Percentiles rank a stretch among this genome's conserved stretches.
Evolutionary conservation across 352 stramenopile species (phyloP).

Genomic region (Detonula confervacea): DNA sequence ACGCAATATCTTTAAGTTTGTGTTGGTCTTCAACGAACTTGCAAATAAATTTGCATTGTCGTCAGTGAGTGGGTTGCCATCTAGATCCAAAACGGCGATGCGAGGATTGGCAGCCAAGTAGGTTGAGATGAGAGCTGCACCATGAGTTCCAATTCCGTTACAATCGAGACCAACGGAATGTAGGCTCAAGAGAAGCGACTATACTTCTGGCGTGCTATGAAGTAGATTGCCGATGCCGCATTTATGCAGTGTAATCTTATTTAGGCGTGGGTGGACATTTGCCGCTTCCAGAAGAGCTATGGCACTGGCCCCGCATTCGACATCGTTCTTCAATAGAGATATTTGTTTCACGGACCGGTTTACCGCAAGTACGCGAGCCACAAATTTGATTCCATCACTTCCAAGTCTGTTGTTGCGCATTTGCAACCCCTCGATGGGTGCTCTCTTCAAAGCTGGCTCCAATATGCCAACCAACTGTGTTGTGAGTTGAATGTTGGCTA

Average conservation of each 20-base stretch:
- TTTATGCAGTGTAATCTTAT: background rate
- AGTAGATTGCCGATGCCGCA: background rate
- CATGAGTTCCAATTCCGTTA: conserved; percentile 14
- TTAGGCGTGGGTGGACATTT: background rate
- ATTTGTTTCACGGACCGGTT: background rate
- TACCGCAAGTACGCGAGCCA: background rate
- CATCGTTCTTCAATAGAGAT: background rate
- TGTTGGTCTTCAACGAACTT: conserved; percentile 2
- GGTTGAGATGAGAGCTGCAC: background rate
- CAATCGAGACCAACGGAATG: background rate
- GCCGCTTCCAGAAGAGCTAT: background rate
- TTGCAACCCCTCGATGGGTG: background rate
- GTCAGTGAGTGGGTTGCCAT: conserved; percentile 8
- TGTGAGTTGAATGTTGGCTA: background rate
- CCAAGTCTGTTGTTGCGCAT: background rate
- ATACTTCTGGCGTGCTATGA: background rate
- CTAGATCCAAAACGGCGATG: background rate
- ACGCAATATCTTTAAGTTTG: background rate
- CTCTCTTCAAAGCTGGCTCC: background rate
- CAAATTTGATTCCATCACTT: background rate
- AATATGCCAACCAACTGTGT: background rate
- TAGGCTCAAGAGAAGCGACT: background rate
- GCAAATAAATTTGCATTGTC: conserved; percentile 12
- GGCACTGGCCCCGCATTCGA: background rate
- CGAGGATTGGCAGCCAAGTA: conserved; percentile 7